Conservation (phyloP, 2,329 filamentous ascomycete species). For the Apiospora saccharicola region DNA sequence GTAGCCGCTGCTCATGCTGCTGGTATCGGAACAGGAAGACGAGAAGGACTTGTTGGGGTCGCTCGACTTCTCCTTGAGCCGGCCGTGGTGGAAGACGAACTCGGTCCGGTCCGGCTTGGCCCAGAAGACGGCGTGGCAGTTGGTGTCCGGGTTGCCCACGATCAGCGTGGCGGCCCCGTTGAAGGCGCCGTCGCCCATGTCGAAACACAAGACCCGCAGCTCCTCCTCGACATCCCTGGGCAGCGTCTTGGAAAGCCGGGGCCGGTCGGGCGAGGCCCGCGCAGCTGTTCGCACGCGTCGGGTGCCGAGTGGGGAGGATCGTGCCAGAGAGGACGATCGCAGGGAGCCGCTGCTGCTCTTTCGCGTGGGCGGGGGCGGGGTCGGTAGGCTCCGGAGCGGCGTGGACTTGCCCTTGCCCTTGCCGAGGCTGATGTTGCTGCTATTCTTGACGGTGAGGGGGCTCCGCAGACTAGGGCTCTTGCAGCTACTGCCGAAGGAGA, state of each 20-base stretch:
- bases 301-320: no score
- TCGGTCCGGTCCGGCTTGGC: slow-evolving; percentile 14
- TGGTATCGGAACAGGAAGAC: no score
- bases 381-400: neutral
- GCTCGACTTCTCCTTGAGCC: neutral
- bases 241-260: slow-evolving; percentile 16
- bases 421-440: neutral
- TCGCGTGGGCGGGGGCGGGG: neutral
- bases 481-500: neutral
- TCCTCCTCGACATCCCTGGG: slow-evolving; percentile 27
- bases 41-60: neutral
- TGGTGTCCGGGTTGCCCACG: slow-evolving; percentile 27
- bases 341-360: neutral
- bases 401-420: neutral
- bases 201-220: slow-evolving; percentile 26
- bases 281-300: no score
- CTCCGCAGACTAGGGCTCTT: neutral
- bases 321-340: neutral
- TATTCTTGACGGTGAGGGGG: neutral
- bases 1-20: no score
- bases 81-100: slow-evolving; percentile 30
- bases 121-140: slow-evolving; percentile 30
- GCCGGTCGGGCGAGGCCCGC: neutral
- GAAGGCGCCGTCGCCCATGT: slow-evolving; percentile 5
- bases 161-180: slow-evolving; percentile 27